Conservation (phyloP, 2,329 filamentous ascomycete genomes). For the Blastomyces silverae region DNA sequence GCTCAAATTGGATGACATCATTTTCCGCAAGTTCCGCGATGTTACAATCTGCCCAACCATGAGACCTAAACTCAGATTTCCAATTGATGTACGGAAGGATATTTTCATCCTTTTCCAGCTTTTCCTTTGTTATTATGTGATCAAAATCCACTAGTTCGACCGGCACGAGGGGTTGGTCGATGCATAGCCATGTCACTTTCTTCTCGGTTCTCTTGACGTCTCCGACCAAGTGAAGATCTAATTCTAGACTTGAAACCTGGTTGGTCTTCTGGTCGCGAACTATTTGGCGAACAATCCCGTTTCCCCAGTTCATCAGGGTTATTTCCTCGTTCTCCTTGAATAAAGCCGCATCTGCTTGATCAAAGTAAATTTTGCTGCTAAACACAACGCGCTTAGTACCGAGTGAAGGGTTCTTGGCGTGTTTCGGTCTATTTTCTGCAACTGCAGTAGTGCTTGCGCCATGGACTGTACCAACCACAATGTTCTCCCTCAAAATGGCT, state of each 20-base stretch:
- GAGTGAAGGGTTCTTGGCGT: conserved; percentile 79
- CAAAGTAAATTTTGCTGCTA: conserved; percentile 67
- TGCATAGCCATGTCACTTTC: conserved; percentile 83
- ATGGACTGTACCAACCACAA: conserved; percentile 62
- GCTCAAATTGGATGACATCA: conserved; percentile 82
- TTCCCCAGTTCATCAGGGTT: conserved; percentile 66
- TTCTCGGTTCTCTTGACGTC: conserved; percentile 85
- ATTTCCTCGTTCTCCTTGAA: conserved; percentile 86
- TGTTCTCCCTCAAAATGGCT: conserved; percentile 62
- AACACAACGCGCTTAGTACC: conserved; percentile 81
- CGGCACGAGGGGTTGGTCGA: conserved; percentile 61
- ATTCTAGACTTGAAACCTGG: conserved; percentile 45
- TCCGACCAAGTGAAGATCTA: conserved; percentile 74
- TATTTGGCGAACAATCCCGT: conserved; percentile 26
- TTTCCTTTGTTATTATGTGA: conserved; percentile 79
- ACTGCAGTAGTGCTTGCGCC: conserved; percentile 58
- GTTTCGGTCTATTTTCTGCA: conserved; percentile 72
- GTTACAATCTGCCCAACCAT: conserved; percentile 68
- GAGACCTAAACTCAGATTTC: conserved; percentile 61
- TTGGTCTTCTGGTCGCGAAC: conserved; percentile 12
- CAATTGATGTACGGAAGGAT: conserved; percentile 71
- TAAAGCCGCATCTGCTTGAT: conserved; percentile 75
- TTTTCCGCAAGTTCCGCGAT: conserved; percentile 66
- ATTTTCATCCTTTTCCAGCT: conserved; percentile 68
- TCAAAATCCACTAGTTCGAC: conserved; percentile 78